Conservation (phyloP, 2,329 filamentous ascomycete genomes). For the Falciphora oryzae region DNA sequence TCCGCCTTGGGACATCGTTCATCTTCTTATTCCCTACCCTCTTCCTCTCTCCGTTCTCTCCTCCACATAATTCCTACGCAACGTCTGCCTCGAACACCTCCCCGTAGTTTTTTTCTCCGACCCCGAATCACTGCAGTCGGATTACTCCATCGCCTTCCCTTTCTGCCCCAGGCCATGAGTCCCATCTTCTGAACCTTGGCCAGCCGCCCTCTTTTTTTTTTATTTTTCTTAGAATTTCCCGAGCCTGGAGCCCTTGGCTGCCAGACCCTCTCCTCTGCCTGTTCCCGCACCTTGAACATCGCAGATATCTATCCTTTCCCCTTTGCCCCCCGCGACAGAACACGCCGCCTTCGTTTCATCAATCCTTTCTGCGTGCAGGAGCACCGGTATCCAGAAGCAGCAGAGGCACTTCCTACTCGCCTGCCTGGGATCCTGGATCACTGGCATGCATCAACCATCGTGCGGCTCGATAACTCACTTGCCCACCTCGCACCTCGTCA, state of each 20-base stretch:
- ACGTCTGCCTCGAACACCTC: slow-evolving; percentile 1
- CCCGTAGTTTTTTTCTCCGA: background rate
- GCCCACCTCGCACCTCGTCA: background rate
- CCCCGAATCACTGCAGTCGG: background rate
- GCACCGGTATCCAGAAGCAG: background rate
- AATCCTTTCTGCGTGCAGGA: background rate
- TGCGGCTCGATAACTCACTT: slow-evolving; percentile 3
- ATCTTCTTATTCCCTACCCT: slow-evolving; percentile 9
- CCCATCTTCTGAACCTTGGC: background rate
- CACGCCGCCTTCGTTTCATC: background rate
- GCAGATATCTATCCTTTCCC: background rate
- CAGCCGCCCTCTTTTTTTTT: background rate
- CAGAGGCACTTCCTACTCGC: background rate
- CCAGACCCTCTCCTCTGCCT: background rate
- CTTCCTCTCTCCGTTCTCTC: slow-evolving; percentile 7
- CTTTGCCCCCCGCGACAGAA: background rate
- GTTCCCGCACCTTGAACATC: background rate
- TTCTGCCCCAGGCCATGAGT: background rate
- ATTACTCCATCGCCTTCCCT: background rate
- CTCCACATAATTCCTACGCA: slow-evolving; percentile 4
- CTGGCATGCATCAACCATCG: background rate
- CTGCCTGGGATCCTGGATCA: background rate
- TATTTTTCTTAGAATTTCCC: background rate
- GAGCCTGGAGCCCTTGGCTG: background rate
- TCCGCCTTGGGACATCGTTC: slow-evolving; percentile 11